Evolutionary conservation across 257 asterid species (phyloP), one percentile per base, ranked within the genome.

Genomic region (Vinca minor): DNA sequence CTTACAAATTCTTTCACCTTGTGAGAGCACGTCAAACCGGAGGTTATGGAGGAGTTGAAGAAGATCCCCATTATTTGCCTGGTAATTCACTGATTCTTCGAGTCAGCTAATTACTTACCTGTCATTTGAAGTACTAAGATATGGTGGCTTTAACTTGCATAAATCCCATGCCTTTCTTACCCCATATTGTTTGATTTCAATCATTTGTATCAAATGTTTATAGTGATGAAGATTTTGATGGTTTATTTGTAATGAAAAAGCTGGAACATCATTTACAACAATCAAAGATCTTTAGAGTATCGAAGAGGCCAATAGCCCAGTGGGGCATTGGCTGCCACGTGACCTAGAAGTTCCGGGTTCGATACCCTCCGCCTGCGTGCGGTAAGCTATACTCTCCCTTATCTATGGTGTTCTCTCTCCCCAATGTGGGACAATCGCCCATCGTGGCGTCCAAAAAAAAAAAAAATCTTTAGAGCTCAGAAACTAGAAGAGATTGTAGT

Each of bases 151-250:
- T n/a, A n/a, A n/a, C n/a, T n/a, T n/a, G n/a, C n/a, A n/a, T n/a
- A n/a, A n/a, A n/a, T 1, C 1, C 29, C n/a, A 13, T 35, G 32
- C 34, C 61, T 60, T 46, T 23, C 41, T 48, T 60, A 59, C 3
- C 72, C 64, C 60, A n/a, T 29, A 65, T 70, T 66, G 76, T 75
- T 65, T 62, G 60, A 56, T 15, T 7, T 53, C 28, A 44, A 63
- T 68, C 13, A 68, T 59, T 29, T 46, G 2, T 58, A 8, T 65
- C 18, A 28, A 39, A 63, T 63, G 74, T 66, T 69, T 69, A 63
- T 63, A 72, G 34, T 61, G 34, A 56, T 61, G 25, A 47, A 49
- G 38, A 26, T 18, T 50, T 25, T 32, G 0, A 11, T 57, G 59
- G 36, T 63, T 63, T 47, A n/a, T 45, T 29, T 50, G 4, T 54